phyloP scores from a whole-genome alignment of 106 monocot species.

The Dioscorea zingiberensis region DNA sequence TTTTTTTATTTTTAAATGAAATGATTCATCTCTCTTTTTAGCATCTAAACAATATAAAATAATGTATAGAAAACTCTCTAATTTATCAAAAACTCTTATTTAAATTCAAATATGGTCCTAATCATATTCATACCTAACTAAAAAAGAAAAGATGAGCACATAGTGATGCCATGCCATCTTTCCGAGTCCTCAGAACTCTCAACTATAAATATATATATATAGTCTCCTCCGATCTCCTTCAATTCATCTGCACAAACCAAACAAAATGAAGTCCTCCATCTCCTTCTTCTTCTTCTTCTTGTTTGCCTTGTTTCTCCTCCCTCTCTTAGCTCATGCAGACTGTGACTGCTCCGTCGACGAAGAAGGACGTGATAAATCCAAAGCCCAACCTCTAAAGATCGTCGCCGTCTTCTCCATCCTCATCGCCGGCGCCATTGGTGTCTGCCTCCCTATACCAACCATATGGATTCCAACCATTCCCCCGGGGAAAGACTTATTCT shows the following conservation, averaged over 20 bases:
- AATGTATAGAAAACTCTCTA: too few species aligned
- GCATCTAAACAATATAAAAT: too few species aligned
- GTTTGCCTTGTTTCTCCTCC: not conserved
- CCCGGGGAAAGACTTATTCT: constrained; percentile 12
- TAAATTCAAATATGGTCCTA: too few species aligned
- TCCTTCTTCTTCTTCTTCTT: constrained; percentile 8
- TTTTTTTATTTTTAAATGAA: too few species aligned
- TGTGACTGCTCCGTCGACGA: not conserved
- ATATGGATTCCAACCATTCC: not conserved
- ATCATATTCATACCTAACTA: too few species aligned
- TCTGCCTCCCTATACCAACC: not conserved
- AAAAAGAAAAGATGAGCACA: too few species aligned
- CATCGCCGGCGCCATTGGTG: not conserved
- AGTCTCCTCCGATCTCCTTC: not conserved
- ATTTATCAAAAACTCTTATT: too few species aligned
- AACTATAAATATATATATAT: too few species aligned
- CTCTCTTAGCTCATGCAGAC: not conserved
- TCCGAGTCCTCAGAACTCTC: too few species aligned
- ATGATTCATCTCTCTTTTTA: too few species aligned
- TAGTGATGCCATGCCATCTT: too few species aligned
- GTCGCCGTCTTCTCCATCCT: constrained; percentile 17
- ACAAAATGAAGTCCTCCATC: not conserved
- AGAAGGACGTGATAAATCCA: not conserved
- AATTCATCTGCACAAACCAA: not conserved
- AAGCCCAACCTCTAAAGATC: not conserved